A percentile compares a stretch with the other conserved stretches of the same genome.
Conservation (phyloP, 768 basidiomycete species). For the Rhodotorula kratochvilovae region DNA sequence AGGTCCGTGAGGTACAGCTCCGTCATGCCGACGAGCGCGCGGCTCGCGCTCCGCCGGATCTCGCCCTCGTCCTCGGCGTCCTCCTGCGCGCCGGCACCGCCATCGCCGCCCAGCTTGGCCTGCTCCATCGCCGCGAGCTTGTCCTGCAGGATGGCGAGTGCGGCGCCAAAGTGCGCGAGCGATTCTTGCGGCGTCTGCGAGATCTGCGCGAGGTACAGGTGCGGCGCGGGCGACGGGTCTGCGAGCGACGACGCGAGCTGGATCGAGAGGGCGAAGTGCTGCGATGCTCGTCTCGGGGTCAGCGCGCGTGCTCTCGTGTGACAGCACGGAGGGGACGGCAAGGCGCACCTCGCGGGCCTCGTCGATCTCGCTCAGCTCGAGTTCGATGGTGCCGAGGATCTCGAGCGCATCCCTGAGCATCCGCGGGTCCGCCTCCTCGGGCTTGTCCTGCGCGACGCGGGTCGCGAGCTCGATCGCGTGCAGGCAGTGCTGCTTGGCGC, state of each 20-base stretch:
- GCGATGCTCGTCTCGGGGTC: background rate
- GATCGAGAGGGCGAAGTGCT: constrained; percentile 34
- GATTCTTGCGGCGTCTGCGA: constrained; percentile 41
- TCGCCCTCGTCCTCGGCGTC: constrained; percentile 39
- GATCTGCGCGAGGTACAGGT: constrained; percentile 45
- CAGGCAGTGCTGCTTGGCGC: constrained; percentile 30
- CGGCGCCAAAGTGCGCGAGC: constrained; percentile 35
- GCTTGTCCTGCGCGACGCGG: constrained; percentile 17
- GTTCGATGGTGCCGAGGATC: constrained; percentile 40
- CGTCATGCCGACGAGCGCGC: constrained; percentile 44
- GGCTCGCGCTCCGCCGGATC: constrained; percentile 36
- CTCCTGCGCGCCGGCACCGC: constrained; percentile 11
- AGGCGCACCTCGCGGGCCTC: constrained; percentile 38
- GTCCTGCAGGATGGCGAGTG: constrained; percentile 37
- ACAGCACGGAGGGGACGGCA: too few relatives aligned
- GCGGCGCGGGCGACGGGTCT: constrained; percentile 39
- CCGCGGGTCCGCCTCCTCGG: constrained; percentile 7
- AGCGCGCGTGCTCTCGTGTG: background rate
- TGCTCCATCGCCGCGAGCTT: constrained; percentile 35
- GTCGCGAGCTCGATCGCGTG: constrained; percentile 32
- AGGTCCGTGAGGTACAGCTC: constrained; percentile 45
- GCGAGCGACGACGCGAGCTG: constrained; percentile 23
- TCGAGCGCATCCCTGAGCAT: constrained; percentile 36
- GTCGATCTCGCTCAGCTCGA: constrained; percentile 40
- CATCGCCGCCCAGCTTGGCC: constrained; percentile 34